These are phyloP conservation scores for Zygotorulaspora sp. DNA, from an alignment of 805 yeast species.

Conservation along the genomic window DNA sequence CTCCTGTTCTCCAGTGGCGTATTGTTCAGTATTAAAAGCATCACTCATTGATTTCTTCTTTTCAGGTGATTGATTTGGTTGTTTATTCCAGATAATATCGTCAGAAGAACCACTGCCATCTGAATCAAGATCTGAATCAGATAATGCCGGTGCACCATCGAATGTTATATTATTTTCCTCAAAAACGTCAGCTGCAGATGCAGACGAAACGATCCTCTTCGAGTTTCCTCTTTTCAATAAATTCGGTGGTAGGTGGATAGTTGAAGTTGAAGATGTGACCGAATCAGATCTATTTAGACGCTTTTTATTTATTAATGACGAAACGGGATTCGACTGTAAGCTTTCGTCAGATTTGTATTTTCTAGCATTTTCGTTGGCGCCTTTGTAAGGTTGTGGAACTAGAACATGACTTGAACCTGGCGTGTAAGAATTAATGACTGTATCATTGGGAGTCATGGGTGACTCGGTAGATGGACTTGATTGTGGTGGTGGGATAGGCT, in stretches of 20 bases:
- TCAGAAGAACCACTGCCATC: conserved; percentile 28
- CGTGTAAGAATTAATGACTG: conserved; percentile 36
- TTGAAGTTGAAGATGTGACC: conserved; percentile 18
- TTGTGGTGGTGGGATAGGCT: conserved; percentile 22
- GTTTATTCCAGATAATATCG: conserved; percentile 19
- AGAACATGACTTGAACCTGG: conserved; percentile 42
- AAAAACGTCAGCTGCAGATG: conserved; percentile 49
- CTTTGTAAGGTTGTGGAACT: conserved; percentile 42
- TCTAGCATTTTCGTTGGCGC: conserved; percentile 20
- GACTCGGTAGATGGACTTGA: conserved; percentile 9
- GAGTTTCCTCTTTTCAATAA: conserved; percentile 30
- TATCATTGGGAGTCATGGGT: conserved; percentile 17
- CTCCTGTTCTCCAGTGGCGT: conserved; percentile 10
- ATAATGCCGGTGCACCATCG: conserved; percentile 62
- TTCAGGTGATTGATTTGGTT: conserved; percentile 1
- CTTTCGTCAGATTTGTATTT: conserved; percentile 13
- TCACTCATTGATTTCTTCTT: neutral
- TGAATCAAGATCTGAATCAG: conserved; percentile 48
- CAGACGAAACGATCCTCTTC: conserved; percentile 34
- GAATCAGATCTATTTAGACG: conserved; percentile 23
- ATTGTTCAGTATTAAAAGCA: conserved; percentile 4
- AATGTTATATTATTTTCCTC: conserved; percentile 69
- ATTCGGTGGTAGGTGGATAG: conserved; percentile 26
- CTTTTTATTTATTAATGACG: conserved; percentile 16
- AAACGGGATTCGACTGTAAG: conserved; percentile 11